phyloP scores from a whole-genome alignment of 2,329 filamentous ascomycete species.

The Aspergillus awamori region DNA sequence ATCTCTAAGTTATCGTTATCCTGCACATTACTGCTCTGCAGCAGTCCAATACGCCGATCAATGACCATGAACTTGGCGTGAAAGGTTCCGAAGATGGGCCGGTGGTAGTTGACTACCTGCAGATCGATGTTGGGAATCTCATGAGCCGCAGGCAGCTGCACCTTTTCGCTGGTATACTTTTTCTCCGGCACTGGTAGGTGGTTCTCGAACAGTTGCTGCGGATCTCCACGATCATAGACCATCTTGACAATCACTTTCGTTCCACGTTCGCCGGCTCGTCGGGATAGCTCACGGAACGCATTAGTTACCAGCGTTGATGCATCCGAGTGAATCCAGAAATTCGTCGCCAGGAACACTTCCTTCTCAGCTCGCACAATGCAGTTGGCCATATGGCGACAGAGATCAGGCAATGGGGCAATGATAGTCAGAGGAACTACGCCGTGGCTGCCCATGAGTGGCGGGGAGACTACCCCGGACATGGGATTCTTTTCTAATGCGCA shows the following conservation, averaged over 20 bases:
- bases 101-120: conserved; percentile 73
- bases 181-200: conserved; percentile 63
- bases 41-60: conserved; percentile 68
- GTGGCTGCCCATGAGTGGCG: conserved; percentile 61
- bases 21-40: conserved; percentile 78
- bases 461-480: conserved; percentile 56
- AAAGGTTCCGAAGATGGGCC: conserved; percentile 71
- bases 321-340: conserved; percentile 72
- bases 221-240: conserved; percentile 72
- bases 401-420: conserved; percentile 69
- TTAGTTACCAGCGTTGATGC: conserved; percentile 69
- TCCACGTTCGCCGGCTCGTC: conserved; percentile 61
- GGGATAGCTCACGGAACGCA: conserved; percentile 69
- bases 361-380: conserved; percentile 71
- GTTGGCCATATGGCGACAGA: conserved; percentile 74
- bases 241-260: conserved; percentile 68
- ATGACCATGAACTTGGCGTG: conserved; percentile 79
- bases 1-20: conserved; percentile 81
- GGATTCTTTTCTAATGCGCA: conserved; percentile 42
- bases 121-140: conserved; percentile 74
- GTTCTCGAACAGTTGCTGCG: conserved; percentile 65
- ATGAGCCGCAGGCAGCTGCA: conserved; percentile 63
- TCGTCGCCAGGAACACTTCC: conserved; percentile 75
- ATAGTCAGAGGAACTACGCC: conserved; percentile 71
- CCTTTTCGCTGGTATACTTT: conserved; percentile 60